Evolutionary conservation across 1,139 yeast species (phyloP).

Genomic region (Candida sp.): DNA sequence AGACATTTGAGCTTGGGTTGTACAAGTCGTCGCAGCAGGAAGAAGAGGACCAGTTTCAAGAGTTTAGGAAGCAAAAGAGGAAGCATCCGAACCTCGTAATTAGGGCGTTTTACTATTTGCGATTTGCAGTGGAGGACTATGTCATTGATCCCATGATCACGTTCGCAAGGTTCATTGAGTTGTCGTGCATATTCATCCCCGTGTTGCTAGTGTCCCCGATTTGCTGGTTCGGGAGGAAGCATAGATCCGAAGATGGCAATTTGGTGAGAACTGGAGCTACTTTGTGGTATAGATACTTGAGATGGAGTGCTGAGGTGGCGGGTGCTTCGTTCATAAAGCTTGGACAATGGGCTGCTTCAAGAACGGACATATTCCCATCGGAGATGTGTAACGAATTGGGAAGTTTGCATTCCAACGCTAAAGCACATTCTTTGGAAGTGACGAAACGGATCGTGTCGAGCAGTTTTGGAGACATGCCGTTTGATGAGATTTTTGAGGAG

Average conservation of each 20-base stretch:
- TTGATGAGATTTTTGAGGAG: slow-evolving; percentile 84
- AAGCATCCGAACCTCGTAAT: slow-evolving; percentile 24
- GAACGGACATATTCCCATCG: slow-evolving; percentile 90
- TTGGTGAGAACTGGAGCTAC: slow-evolving; percentile 60
- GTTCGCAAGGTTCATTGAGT: slow-evolving; percentile 67
- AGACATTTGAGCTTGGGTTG: slow-evolving; percentile 73
- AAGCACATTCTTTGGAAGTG: slow-evolving; percentile 65
- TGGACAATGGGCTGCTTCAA: slow-evolving; percentile 99
- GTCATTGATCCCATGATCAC: slow-evolving; percentile 74
- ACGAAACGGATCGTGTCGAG: slow-evolving; percentile 63
- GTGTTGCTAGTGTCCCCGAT: slow-evolving; percentile 69
- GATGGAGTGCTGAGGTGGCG: slow-evolving; percentile 77
- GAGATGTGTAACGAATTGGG: slow-evolving; percentile 82
- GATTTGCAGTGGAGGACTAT: slow-evolving; percentile 53
- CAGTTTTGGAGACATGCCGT: slow-evolving; percentile 62
- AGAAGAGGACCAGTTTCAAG: slow-evolving; percentile 32
- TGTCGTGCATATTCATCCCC: slow-evolving; percentile 72
- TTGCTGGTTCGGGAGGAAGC: slow-evolving; percentile 59
- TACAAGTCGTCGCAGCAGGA: slow-evolving; percentile 64
- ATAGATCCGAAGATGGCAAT: slow-evolving; percentile 28
- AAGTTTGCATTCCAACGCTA: slow-evolving; percentile 81
- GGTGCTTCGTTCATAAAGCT: slow-evolving; percentile 96
- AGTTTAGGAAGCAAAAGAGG: slow-evolving; percentile 27
- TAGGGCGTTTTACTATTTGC: slow-evolving; percentile 36
- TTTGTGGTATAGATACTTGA: slow-evolving; percentile 71